Evolutionary conservation across 257 asterid species (phyloP).

Genomic region (Lycium ferocissimum): DNA sequence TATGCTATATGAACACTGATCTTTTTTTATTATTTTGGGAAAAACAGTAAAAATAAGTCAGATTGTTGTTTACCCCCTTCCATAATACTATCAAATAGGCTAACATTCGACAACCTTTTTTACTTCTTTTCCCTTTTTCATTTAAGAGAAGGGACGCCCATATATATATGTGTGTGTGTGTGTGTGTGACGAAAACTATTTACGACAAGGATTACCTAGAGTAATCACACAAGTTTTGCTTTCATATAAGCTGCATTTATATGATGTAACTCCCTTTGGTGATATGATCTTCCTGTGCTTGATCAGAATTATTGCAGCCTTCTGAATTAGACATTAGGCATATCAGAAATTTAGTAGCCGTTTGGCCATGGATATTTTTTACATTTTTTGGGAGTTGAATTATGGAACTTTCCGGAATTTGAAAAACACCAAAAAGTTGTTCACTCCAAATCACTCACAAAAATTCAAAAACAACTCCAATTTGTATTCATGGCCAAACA

Average conservation of each 20-base stretch:
- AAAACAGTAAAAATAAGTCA: not conserved
- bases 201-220: not conserved
- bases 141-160: not conserved
- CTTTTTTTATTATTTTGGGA: not conserved
- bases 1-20: not conserved
- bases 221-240: constrained; percentile 21
- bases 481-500: too few species aligned
- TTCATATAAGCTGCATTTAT: constrained; percentile 22
- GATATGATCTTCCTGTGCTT: constrained; percentile 13
- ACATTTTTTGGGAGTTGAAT: too few species aligned
- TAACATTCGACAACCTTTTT: not conserved
- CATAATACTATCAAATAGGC: not conserved
- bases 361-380: too few species aligned
- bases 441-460: too few species aligned
- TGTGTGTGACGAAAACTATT: not conserved
- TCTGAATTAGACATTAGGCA: not conserved
- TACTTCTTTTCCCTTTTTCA: constrained; percentile 13
- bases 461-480: too few species aligned
- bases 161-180: too few species aligned
- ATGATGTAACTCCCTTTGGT: not conserved
- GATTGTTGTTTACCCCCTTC: not conserved
- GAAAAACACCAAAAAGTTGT: too few species aligned
- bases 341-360: not conserved
- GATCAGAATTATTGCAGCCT: not conserved
- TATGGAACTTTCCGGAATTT: too few species aligned